Base-by-base conservation (phyloP, 305 asterid genomes). In the Rubia balearica region DNA sequence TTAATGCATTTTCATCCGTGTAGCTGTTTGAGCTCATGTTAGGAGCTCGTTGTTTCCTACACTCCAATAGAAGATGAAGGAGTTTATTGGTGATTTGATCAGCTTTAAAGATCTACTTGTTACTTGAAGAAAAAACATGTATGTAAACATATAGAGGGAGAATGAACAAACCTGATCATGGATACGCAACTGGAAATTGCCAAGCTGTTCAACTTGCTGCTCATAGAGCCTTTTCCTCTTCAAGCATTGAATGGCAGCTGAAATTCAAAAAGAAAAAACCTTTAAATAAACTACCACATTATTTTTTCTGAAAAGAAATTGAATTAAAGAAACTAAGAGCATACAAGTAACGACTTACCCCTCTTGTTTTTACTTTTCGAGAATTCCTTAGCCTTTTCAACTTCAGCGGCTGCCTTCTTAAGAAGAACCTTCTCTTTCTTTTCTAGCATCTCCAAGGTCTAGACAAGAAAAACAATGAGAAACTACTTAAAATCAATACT, bases 371-470 rank as follows among this genome's bases (percentile, higher is more conserved):
- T 92, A 13, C 80, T 83, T 83, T 78, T 88, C n/a, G 97, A 87
- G 76, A 81, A 90, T 43, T 80, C 85, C 81, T 87, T 92, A 69
- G 98, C 97, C 83, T 76, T 88, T 80, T 92, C 98, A 64, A 90
- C 85, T 75, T 92, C 97, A 12, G 85, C 89, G 16, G 87, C 71
- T 55, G 89, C 96, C 85, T 88, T 90, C 89, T 85, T 90, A 59
- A 78, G 83, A 59, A 92, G 95, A 68, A 88, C 85, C 19, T 65
- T 79, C 81, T 90, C 98, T 82, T 89, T 92, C 79, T 88, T 88
- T 86, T 90, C 96, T 6, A 92, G 95, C 95, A 87, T 82, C 86
- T 88, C 97, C 67, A 90, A 85, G 59, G 96, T 87, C 97, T 92
- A 77, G 17, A 56, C 12, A 65, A 22, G 67, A 61, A 40, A 61